Base-by-base conservation (phyloP, 1,284 basidiomycete species). In the Sphagnurus paluster region DNA sequence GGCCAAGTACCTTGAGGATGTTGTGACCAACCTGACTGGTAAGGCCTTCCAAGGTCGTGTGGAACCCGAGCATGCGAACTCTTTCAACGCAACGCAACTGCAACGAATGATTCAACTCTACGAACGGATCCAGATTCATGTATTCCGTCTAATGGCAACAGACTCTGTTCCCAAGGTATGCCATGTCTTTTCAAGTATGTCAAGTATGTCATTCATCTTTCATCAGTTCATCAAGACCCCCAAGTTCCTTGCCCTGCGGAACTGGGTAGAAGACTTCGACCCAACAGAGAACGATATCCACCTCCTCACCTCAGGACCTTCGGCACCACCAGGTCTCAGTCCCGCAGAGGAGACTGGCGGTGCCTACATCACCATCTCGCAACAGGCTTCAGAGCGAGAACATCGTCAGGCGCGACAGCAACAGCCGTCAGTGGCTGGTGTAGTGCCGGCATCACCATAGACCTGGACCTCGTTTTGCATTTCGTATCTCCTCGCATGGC, bases 131-230 rank as follows among this genome's bases (percentile, higher is more conserved):
- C 96, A 98, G 70, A 87, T 81, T 29, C 94, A 98, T 65, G 94
- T 98, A 56, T 98, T 98, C 77, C 81, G 95, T 43, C 69, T 98
- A 56, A 97, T 99, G 91, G 95, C 96, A 6, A 97, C 93, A 46
- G 96, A 99, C 67, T 98, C 94, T 6, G 89, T 98, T 21, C 95
- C 95, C 16, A 94, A 94, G 80, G 91, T 90, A 57, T 42, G 77
- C 59, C 30, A 44, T 43, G 25, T 42, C 19, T 36, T 10, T 42
- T 29, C 28, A 42, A 4, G 25, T 26, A 34, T 30, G 49, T 43
- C 44, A 38, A 10, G 30, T 3, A 49, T 39, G 37, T 55, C 3
- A 50, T 16, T 11, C 9, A 4, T 20, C 38, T 49, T 14, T 41
- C 46, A 50, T 5, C 55, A 91, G 89, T 92, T 92, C 70, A 87